Evolutionary conservation across 805 yeast genomes (phyloP).

Genomic region (Cyberlindnera euphorbiiphila): DNA sequence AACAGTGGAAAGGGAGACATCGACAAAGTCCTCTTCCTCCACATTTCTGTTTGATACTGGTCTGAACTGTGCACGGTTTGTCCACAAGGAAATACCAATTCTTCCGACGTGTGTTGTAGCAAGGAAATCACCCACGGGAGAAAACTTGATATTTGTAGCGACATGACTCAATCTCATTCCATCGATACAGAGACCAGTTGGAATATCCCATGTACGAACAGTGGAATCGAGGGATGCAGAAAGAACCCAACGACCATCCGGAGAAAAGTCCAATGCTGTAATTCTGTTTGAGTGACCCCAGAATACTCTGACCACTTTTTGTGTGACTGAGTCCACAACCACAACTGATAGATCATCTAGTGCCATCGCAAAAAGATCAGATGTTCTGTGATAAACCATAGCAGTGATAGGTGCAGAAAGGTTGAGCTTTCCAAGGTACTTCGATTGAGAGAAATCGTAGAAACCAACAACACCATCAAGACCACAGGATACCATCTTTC

Average conservation of each 20-base stretch:
- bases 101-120: constrained; percentile 92
- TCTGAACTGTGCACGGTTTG: constrained; percentile 79
- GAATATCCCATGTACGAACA: constrained; percentile 94
- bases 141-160: constrained; percentile 75
- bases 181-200: constrained; percentile 95
- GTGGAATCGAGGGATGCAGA: constrained; percentile 82
- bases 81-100: constrained; percentile 90
- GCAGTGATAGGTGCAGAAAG: constrained; percentile 76
- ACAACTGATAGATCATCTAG: constrained; percentile 84
- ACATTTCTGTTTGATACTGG: constrained; percentile 73
- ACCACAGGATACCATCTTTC: constrained; percentile 81
- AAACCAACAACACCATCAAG: constrained; percentile 88
- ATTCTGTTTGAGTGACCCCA: constrained; percentile 89
- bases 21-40: constrained; percentile 67
- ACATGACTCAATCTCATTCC: constrained; percentile 75
- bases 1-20: constrained; percentile 60
- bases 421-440: constrained; percentile 59
- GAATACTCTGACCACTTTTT: constrained; percentile 76
- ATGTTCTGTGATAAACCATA: constrained; percentile 72
- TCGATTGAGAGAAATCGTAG: constrained; percentile 74
- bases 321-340: constrained; percentile 78
- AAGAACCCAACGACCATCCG: constrained; percentile 94
- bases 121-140: constrained; percentile 83
- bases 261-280: constrained; percentile 84
- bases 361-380: constrained; percentile 81